These are phyloP conservation scores for Phytophthora uliginosa DNA, from an alignment of 352 stramenopile species.

Conservation along the genomic window DNA sequence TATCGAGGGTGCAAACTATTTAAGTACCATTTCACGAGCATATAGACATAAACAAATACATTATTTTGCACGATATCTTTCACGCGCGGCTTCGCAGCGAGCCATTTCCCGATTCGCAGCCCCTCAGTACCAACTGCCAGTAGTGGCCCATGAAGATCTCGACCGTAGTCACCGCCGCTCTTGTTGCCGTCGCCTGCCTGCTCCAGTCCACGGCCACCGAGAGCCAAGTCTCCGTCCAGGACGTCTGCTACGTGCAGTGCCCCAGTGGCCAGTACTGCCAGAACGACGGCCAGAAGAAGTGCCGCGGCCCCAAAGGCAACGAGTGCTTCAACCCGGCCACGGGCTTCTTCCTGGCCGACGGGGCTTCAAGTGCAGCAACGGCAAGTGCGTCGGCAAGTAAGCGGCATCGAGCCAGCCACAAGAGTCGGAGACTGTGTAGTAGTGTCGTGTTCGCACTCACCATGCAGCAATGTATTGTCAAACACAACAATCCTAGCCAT, in stretches of 20 bases:
- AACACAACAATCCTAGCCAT: background rate
- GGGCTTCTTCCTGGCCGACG: conserved; percentile 22
- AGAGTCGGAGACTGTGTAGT: background rate
- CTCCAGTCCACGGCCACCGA: conserved; percentile 25
- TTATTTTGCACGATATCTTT: no score
- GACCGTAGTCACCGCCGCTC: conserved; percentile 27
- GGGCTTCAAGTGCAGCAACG: conserved; percentile 43
- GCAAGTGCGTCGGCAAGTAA: conserved; percentile 36
- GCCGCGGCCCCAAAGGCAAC: conserved; percentile 10
- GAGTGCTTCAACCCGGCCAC: conserved; percentile 48
- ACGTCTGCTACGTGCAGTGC: conserved; percentile 40
- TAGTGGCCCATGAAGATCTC: conserved; percentile 53
- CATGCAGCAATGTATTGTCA: background rate
- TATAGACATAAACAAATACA: no score
- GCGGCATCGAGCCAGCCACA: background rate
- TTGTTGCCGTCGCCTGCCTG: conserved; percentile 27
- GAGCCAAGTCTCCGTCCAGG: conserved; percentile 29
- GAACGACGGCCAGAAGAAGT: conserved; percentile 18
- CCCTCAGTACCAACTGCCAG: no score
- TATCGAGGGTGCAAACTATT: conserved; percentile 44
- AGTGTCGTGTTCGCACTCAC: background rate
- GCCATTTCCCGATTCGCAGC: background rate
- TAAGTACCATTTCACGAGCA: no score
- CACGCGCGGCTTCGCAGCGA: no score
- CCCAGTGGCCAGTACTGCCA: conserved; percentile 37